Evolutionary conservation across 148 eudicot genomes (phyloP), one percentile per base, ranked within the genome.

Genomic region (Amaranthus palmeri): DNA sequence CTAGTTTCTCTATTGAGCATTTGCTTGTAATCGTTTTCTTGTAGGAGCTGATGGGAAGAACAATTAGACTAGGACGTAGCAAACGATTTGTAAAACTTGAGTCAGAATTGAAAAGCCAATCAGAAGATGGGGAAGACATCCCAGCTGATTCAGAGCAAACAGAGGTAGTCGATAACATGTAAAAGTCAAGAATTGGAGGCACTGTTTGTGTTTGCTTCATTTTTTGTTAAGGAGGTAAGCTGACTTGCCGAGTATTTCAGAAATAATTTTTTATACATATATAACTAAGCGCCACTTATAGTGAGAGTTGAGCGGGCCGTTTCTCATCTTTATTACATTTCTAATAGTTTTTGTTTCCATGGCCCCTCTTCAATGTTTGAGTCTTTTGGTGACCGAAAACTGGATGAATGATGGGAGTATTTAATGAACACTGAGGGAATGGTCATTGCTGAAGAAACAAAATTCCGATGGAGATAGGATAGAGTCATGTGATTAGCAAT

Each of bases 31-130:
- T 48, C 69, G 7, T 60, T 68, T 43, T 78, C 46, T 85, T 79
- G 65, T 78, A 93, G 98, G 81, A 76, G 72, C 79, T 93, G 70
- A 80, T 89, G 88, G 98, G 88, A 43, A 87, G 96, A 69, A 76
- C 82, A 49, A 78, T 93, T 79, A 78, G 89, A 74, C 82, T 93
- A 63, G 96, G 81, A 61, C 89, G 65, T 17, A 89, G 97, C 76
- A 89, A 68, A 70, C 81, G 68, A 70, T 89, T 87, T 76, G 84
- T 90, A 83, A 90, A 88, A 76, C 76, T 75, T 71, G 83, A 62
- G 73, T 79, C 88, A 40, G 86, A 89, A 79, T 57, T 60, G 12
- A 71, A 63, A 63, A 43, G 84, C 13, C 66, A 81, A 66, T 53
- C 86, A n/a, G 83, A 85, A 65, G 81, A 68, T 36, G 79, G 50